Base-by-base conservation (phyloP, 495 filamentous ascomycete genomes). In the Trichoderma erinaceum region DNA sequence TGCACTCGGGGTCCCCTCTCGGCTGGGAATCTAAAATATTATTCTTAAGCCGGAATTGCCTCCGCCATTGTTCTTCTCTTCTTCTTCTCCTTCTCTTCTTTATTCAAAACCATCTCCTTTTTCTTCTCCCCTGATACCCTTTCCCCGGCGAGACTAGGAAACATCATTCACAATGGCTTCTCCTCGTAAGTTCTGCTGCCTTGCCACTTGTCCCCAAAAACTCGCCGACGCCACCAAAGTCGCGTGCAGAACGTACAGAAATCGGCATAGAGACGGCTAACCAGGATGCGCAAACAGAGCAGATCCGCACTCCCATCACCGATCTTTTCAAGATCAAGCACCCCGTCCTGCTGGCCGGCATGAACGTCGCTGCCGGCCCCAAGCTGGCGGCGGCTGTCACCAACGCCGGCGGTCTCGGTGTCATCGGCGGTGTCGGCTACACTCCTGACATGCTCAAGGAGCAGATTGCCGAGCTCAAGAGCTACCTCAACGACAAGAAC, bases 291-390 rank as follows among this genome's bases (percentile, higher is more conserved):
- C n/a, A 10, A 25, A 64, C 79, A 96, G 92, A 95, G 81, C 82
- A 89, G 82, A 88, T 97, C 78, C 89, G 89, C 72, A 98, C 94
- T 43, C 87, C 91, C 65, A 81, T 92, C 75, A 99, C 95, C 72
- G 92, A 96, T 85, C 90, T 97, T 71, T 89, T 98, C 80, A 90
- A 90, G 85, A 97, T 99, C 84, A 93, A 97, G 73, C 95, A 98
- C 81, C 95, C 95, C 41, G 83, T 99, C 76, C 83, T 98, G 74
- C 88, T 98, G 69, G 95, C 95, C 71, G 95, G 95, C 73, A 99
- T 99, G 95, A 98, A 98, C 84, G 96, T 98, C 69, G 96, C 95
- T 64, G 96, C 95, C 64, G 95, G 95, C 63, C 96, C 96, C 63
- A 96, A 93, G 85, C 88, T 99, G 75, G 96, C 95, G 52, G 95